These are phyloP conservation scores for Leccinum idahoense DNA, from an alignment of 1,284 basidiomycete genomes.

Conservation along the genomic window DNA sequence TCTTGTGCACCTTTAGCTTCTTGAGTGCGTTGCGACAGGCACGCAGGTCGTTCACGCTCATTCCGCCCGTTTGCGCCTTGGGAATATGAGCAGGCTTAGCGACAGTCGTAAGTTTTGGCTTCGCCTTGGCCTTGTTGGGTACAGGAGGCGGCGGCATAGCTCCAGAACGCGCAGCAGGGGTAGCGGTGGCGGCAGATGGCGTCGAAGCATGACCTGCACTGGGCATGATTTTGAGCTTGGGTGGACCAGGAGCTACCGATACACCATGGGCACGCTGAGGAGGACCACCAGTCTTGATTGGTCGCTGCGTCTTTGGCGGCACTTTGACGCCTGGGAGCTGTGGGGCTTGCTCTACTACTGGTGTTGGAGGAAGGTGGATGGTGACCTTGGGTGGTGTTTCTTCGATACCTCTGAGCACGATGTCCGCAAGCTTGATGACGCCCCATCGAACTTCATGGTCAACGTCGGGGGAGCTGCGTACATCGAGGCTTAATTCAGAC, in stretches of 20 bases:
- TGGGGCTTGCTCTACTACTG: constrained; percentile 57
- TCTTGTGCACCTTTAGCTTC: constrained; percentile 74
- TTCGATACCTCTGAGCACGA: constrained; percentile 78
- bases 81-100: constrained; percentile 46
- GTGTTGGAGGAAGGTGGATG: constrained; percentile 79
- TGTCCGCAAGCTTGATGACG: constrained; percentile 87
- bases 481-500: constrained; percentile 8
- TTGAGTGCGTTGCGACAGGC: constrained; percentile 79
- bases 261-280: constrained; percentile 41
- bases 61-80: constrained; percentile 77
- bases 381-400: constrained; percentile 85
- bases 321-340: constrained; percentile 46
- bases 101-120: constrained; percentile 34
- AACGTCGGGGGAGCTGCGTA: constrained; percentile 56
- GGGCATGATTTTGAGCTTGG: constrained; percentile 53
- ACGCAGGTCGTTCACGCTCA: constrained; percentile 76
- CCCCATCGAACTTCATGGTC: constrained; percentile 91
- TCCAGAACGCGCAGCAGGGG: constrained; percentile 18
- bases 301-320: constrained; percentile 21
- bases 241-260: constrained; percentile 38
- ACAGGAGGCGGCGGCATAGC: constrained; percentile 32
- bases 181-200: constrained; percentile 16
- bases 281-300: constrained; percentile 39
- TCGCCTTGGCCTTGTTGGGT: constrained; percentile 33
- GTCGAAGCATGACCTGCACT: constrained; percentile 20